phyloP scores from a whole-genome alignment of 306 rosid species.

The Astragalus glycyphyllos region DNA sequence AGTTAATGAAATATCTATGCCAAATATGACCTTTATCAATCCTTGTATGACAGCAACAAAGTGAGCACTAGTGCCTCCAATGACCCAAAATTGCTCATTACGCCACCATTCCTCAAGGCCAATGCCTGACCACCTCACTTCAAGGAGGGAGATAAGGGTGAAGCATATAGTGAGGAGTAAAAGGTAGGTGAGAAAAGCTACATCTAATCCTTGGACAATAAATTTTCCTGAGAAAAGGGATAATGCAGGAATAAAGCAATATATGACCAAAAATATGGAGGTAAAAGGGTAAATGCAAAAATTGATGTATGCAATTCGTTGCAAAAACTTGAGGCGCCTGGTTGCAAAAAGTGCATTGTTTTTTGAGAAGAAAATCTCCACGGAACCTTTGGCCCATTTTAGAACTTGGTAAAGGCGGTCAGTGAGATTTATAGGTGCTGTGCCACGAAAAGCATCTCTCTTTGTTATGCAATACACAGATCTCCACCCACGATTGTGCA shows the following conservation, averaged over 20 bases:
- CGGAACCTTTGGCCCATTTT: constrained; percentile 91
- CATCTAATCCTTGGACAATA: constrained; percentile 65
- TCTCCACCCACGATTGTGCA: constrained; percentile 96
- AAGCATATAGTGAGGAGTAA: constrained; percentile 60
- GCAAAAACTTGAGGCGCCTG: constrained; percentile 81
- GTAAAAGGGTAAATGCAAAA: constrained; percentile 88
- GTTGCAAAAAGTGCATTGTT: constrained; percentile 78
- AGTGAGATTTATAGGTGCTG: constrained; percentile 86
- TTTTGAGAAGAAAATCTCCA: constrained; percentile 81
- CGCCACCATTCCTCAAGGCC: constrained; percentile 89
- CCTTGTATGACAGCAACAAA: constrained; percentile 83
- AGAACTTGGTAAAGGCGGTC: constrained; percentile 87
- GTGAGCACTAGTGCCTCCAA: constrained; percentile 90
- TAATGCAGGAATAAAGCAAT: constrained; percentile 80
- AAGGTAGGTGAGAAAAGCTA: constrained; percentile 65
- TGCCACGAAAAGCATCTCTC: constrained; percentile 82
- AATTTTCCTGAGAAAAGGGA: constrained; percentile 76
- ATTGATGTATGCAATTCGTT: constrained; percentile 77
- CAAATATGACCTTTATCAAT: constrained; percentile 69
- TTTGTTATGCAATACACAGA: constrained; percentile 82
- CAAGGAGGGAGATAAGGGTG: constrained; percentile 70
- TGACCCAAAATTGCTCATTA: constrained; percentile 86
- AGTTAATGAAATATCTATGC: constrained; percentile 75
- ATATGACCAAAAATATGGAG: constrained; percentile 65
- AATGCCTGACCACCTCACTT: constrained; percentile 85